Conservation (phyloP, 805 yeast genomes). For the Isabelozyma heimii region DNA sequence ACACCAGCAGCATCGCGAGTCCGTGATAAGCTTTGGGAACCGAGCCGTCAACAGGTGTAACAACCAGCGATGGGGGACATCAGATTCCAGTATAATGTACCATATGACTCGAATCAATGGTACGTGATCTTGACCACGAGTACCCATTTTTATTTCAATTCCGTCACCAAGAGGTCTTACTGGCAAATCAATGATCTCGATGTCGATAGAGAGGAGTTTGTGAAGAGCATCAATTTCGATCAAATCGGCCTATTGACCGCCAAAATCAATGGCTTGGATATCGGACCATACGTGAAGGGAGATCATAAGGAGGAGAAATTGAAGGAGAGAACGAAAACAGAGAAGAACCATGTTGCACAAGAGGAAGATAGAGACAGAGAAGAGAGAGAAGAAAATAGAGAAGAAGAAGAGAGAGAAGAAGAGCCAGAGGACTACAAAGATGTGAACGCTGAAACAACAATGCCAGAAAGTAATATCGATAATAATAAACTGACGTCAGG, state of each 20-base stretch:
- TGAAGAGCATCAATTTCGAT: slow-evolving; percentile 23
- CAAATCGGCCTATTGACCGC: slow-evolving; percentile 27
- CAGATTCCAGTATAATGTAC: background rate
- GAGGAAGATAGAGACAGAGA: slow-evolving; percentile 4
- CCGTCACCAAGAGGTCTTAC: slow-evolving; percentile 14
- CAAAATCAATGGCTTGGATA: slow-evolving; percentile 18
- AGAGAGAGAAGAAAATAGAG: slow-evolving; percentile 14
- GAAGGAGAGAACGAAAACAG: background rate
- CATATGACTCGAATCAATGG: slow-evolving; percentile 18
- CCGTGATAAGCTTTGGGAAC: background rate
- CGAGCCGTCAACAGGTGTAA: background rate
- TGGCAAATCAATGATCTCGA: slow-evolving; percentile 32
- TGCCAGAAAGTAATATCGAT: background rate
- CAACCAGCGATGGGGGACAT: background rate
- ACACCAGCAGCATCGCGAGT: background rate
- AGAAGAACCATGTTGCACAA: slow-evolving; percentile 1
- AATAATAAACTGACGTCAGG: no score
- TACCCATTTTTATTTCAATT: slow-evolving; percentile 31
- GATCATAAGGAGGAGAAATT: slow-evolving; percentile 1
- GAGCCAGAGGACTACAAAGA: slow-evolving; percentile 3
- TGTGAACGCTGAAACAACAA: slow-evolving; percentile 1
- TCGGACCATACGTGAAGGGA: background rate
- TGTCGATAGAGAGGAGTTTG: slow-evolving; percentile 19
- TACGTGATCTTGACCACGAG: slow-evolving; percentile 21
- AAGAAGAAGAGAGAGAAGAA: slow-evolving; percentile 12